Evolutionary conservation across 2,329 filamentous ascomycete genomes (phyloP), one percentile per base, ranked within the genome.

Genomic region (Fusarium caatingaense): DNA sequence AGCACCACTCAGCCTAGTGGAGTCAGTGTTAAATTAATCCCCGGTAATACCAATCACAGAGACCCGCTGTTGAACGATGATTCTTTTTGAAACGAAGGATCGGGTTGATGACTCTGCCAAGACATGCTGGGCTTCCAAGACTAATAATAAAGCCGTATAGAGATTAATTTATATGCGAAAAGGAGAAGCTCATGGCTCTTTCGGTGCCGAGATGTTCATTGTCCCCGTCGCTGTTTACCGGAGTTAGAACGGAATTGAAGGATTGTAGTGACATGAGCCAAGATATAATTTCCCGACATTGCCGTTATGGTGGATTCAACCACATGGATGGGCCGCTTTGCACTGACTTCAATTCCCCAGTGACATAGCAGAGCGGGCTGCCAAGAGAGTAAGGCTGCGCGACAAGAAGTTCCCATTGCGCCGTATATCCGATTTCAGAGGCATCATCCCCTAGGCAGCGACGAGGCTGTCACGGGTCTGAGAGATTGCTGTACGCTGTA

Each of bases 11-110:
- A 42, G 11, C 23, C 48, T 28, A 11, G 41, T 42, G 56, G 63
- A 34, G 20, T 11, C 41, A 25, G 13, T 40, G 21, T 28, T 28
- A 53, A 40, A 66, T 60, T 65, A 48, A 30, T 41, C 20, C 27
- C 12, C 16, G 18, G 16, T 8, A 20, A 18, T 34, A 20, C 46
- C 44, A 60, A 32, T 55, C 23, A 49, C 11, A 12, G 5, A 16
- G 55, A 27, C 25, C 42, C 55, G 37, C 42, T 45, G 10, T 34
- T 30, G 18, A 13, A 42, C 5, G 25, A 20, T 44, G 9, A 4
- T 53, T 42, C 23, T 53, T 8, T 53, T 27, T 28, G 34, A 63
- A 63, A 64, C 58, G 34, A 64, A 64, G 58, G 60, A 64, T 63
- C 13, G 21, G 30, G 48, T 16, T 56, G 47, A 44, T 41, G 32